Evolutionary conservation across 2,329 filamentous ascomycete genomes (phyloP).

Genomic region (Fusarium setosum): DNA sequence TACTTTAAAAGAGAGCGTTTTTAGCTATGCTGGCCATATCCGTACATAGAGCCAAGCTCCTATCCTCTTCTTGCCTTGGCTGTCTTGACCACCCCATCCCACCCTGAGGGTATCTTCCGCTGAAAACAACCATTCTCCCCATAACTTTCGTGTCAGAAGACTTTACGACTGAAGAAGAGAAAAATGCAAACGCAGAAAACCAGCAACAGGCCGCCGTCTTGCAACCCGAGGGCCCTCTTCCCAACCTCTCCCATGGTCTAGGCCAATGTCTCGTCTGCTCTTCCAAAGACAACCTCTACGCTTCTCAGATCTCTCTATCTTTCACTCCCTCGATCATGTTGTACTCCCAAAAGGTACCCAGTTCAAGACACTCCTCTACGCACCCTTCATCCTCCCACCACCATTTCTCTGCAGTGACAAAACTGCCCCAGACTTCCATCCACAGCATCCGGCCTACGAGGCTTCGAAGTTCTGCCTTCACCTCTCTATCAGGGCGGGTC

Average conservation of each 20-base stretch:
- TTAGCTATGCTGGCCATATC: background rate
- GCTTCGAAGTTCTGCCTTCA: constrained; percentile 61
- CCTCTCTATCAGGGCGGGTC: constrained; percentile 42
- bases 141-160: too few relatives aligned
- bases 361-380: constrained; percentile 64
- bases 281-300: background rate
- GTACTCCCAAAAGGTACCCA: constrained; percentile 70
- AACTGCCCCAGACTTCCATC: constrained; percentile 69
- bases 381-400: constrained; percentile 72
- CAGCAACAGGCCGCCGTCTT: background rate
- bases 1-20: background rate
- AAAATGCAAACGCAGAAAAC: constrained; percentile 4
- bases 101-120: background rate
- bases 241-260: background rate
- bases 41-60: background rate
- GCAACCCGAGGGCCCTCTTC: background rate
- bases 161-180: too few relatives aligned
- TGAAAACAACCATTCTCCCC: background rate
- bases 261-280: background rate
- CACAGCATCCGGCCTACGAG: constrained; percentile 68
- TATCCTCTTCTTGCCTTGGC: background rate
- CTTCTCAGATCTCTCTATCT: constrained; percentile 37
- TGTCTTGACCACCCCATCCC: background rate
- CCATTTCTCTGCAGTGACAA: constrained; percentile 62
- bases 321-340: constrained; percentile 67